Evolutionary conservation across 2,329 filamentous ascomycete species (phyloP), one percentile per base, ranked within the genome.

Genomic region (Calonectria crousiana): DNA sequence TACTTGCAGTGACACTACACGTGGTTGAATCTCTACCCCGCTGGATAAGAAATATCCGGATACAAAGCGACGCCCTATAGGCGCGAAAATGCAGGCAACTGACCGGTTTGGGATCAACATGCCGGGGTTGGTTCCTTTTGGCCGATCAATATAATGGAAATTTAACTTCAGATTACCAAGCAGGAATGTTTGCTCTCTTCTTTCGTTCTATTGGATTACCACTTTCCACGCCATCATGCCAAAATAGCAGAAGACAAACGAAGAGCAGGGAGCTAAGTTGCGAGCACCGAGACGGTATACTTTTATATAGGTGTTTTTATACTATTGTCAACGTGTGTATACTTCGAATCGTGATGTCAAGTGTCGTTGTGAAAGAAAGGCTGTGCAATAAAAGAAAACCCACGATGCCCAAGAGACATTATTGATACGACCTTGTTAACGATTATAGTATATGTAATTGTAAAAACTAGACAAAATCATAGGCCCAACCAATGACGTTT

Each of bases 11-110:
- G 13, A 16, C 26, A 38, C 34, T 26, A 34, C 20, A 58, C 32
- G 18, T n/a, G 28, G 52, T 23, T 32, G 18, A 13, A 36, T 36
- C 30, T 16, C 53, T 10, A 58, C 53, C 32, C 18, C 34, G 20
- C 28, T 58, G 56, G 56, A 60, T 60, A 60, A 18, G 56, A 60
- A 41, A 36, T 60, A 60, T 41, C 56, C 56, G 56, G 56, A 60
- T 41, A 60, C 32, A 23, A 38, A 23, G n/a, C 34, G n/a, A 28
- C 23, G 9, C 23, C 56, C 23, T 23, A 18, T 28, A 36, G n/a
- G 23, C n/a, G 36, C n/a, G 34, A 41, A 34, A 41, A 6, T 26
- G 32, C 53, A 58, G n/a, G 9, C 32, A n/a, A 11, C 10, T 16
- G 5, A 23, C 13, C 34, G 26, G 23, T 41, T 41, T 41, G 56